These are phyloP conservation scores for Chlorella sp. DNA, from an alignment of 139 green algal species.

Conservation along the genomic window DNA sequence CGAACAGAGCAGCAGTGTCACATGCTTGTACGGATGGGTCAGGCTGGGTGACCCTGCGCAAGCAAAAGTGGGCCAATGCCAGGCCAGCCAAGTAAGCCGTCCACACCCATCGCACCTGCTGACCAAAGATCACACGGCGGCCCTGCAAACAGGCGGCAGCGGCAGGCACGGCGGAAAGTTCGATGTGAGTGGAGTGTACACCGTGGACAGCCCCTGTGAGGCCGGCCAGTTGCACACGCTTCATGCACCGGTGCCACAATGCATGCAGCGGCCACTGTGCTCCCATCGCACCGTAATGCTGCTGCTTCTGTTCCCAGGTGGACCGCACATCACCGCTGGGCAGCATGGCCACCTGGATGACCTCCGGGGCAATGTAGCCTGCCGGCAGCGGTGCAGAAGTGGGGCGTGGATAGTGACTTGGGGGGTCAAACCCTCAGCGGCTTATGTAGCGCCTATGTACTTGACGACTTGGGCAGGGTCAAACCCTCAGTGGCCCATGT, in stretches of 20 bases:
- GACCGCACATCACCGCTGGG: neutral
- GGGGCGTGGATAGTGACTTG: neutral
- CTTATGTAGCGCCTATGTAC: too few species aligned
- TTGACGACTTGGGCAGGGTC: too few species aligned
- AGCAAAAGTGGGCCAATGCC: neutral
- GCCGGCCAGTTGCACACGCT: too few species aligned
- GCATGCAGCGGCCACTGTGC: neutral
- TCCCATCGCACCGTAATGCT: neutral
- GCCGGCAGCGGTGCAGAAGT: neutral
- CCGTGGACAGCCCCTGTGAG: too few species aligned
- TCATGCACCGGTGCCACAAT: too few species aligned
- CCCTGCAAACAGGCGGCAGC: neutral
- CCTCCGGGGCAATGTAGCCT: constrained; percentile 92
- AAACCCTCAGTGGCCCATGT: too few species aligned
- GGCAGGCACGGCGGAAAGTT: too few species aligned
- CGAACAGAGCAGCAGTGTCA: neutral
- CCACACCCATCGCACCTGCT: constrained; percentile 39
- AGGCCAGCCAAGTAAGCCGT: neutral
- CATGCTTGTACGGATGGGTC: neutral
- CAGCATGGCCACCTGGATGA: constrained; percentile 62
- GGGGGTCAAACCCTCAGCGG: too few species aligned
- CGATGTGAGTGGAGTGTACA: too few species aligned
- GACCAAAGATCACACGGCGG: constrained; percentile 28
- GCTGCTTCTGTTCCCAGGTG: constrained; percentile 53
- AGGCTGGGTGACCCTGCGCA: neutral